Percentiles rank a stretch among this genome's conserved stretches.
Conservation (phyloP, 805 yeast species). For the Kodamaea sagamina region DNA sequence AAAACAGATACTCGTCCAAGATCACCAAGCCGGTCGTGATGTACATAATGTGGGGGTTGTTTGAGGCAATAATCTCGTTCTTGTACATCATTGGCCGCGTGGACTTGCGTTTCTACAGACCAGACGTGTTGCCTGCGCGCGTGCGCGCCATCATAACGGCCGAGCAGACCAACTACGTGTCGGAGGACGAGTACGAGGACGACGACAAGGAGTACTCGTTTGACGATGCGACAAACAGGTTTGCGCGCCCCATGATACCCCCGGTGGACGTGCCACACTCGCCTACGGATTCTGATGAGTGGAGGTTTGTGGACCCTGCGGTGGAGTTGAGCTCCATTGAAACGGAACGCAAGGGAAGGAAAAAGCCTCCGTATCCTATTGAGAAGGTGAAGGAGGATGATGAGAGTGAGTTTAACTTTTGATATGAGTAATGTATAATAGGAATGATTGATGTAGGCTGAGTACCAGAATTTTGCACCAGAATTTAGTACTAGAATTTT, state of each 20-base stretch:
- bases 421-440: slow-evolving; percentile 4
- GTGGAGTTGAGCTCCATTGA: slow-evolving; percentile 8
- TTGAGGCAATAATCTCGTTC: slow-evolving; percentile 21
- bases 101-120: slow-evolving; percentile 27
- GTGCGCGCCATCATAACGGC: slow-evolving; percentile 23
- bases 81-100: slow-evolving; percentile 22
- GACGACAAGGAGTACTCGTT: slow-evolving; percentile 11
- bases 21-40: slow-evolving; percentile 15
- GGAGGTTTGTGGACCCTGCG: slow-evolving; percentile 17
- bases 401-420: slow-evolving; percentile 28
- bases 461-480: no score
- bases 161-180: slow-evolving; percentile 26
- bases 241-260: not conserved
- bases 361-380: slow-evolving; percentile 12
- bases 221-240: slow-evolving; percentile 8
- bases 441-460: no score
- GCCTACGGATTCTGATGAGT: slow-evolving; percentile 12
- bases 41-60: slow-evolving; percentile 24
- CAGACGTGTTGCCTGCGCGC: slow-evolving; percentile 21
- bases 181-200: slow-evolving; percentile 30
- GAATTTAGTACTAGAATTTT: no score
- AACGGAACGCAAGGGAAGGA: not conserved
- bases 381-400: slow-evolving; percentile 21
- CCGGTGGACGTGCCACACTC: slow-evolving; percentile 1
- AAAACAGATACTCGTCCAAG: slow-evolving; percentile 2